These are phyloP conservation scores for Tilletia indica DNA, from an alignment of 1,284 basidiomycete genomes.

Conservation along the genomic window DNA sequence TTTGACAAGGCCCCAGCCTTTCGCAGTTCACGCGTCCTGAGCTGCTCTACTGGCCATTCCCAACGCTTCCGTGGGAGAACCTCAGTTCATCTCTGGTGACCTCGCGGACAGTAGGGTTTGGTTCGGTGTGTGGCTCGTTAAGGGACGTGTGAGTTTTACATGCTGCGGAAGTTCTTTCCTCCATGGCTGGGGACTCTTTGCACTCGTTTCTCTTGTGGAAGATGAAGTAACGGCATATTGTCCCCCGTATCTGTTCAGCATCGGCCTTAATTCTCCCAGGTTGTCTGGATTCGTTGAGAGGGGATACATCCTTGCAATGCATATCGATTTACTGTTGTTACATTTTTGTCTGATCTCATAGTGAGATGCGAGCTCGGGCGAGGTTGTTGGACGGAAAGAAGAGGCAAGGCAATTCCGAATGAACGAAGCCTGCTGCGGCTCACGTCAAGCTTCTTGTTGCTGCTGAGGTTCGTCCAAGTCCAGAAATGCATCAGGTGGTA, in stretches of 20 bases:
- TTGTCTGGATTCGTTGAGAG: conserved; percentile 15
- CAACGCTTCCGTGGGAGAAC: too few species aligned
- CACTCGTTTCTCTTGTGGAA: background rate
- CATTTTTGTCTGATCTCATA: background rate
- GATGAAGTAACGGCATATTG: conserved; percentile 18
- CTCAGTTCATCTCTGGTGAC: too few species aligned
- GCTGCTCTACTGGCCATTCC: too few species aligned
- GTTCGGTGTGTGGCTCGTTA: too few species aligned
- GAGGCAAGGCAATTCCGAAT: background rate
- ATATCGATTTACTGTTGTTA: conserved; percentile 19
- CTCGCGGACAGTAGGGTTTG: too few species aligned
- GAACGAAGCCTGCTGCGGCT: conserved; percentile 18
- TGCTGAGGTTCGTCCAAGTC: background rate
- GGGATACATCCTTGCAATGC: conserved; percentile 22
- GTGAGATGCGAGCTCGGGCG: background rate
- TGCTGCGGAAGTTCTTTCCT: background rate
- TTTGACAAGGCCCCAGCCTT: too few species aligned
- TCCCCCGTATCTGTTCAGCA: conserved; percentile 18
- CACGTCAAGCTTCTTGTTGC: conserved; percentile 20
- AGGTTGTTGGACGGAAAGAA: background rate
- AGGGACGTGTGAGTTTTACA: too few species aligned
- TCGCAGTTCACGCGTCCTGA: too few species aligned
- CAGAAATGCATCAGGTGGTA: background rate
- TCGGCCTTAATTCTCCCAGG: background rate
- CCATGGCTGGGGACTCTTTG: background rate